Evolutionary conservation across 306 rosid species (phyloP).

Genomic region (Pueraria montana): DNA sequence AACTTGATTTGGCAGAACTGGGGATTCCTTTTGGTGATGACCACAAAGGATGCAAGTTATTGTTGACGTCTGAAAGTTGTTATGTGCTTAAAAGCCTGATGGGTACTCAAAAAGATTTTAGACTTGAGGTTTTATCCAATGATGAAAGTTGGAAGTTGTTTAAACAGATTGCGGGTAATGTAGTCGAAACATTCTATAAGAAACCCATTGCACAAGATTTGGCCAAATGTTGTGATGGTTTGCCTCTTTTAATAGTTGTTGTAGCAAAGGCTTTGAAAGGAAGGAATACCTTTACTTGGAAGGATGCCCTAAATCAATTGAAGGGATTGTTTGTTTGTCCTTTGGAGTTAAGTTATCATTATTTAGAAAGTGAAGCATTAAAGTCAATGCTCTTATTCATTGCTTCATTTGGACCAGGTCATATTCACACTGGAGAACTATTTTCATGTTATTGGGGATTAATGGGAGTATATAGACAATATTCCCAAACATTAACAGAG

Average conservation of each 20-base stretch:
- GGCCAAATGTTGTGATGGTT: conserved; percentile 28
- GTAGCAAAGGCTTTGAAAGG: conserved; percentile 33
- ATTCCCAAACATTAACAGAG: too few species aligned
- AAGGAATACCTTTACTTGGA: not conserved
- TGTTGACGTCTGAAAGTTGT: not conserved
- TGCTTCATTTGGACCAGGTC: too few species aligned
- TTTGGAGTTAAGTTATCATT: too few species aligned
- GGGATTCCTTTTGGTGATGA: conserved; percentile 36
- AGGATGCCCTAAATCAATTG: conserved; percentile 21
- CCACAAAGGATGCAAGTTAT: conserved; percentile 32
- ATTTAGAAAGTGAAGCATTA: too few species aligned
- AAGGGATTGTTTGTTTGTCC: not conserved
- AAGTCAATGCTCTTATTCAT: too few species aligned
- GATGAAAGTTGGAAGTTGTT: conserved; percentile 30
- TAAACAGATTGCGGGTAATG: conserved; percentile 8
- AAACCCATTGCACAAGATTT: conserved; percentile 23
- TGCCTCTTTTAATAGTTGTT: conserved; percentile 37
- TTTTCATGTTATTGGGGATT: too few species aligned
- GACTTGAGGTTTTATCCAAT: not conserved
- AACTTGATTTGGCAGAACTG: not conserved
- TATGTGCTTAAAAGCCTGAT: not conserved
- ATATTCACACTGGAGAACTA: too few species aligned
- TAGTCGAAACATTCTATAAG: not conserved
- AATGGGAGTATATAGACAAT: too few species aligned
- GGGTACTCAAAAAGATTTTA: conserved; percentile 7